Evolutionary conservation across 352 stramenopile species (phyloP), one percentile per base, ranked within the genome.

Genomic region (Salisapilia sapeloensis): DNA sequence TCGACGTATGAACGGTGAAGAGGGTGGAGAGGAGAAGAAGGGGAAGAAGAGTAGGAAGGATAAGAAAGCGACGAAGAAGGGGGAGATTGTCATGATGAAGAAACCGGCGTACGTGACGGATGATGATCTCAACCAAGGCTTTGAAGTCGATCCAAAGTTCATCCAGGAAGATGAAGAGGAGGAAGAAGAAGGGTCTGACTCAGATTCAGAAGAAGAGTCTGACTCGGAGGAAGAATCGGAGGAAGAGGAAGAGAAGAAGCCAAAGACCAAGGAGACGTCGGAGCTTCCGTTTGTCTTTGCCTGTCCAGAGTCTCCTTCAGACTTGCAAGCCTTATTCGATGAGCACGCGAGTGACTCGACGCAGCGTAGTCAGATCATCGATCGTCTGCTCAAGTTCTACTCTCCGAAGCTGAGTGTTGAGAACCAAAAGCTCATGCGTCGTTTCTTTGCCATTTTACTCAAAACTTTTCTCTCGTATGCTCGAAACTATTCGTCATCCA

Each of bases 221-320:
- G 50, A 69, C 14, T 47, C 72, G 14, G 44, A 60, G 2, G 58
- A 69, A 20, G 48, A 58, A 30, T 42, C 62, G 40, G 48, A 71
- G 9, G 42, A 54, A 0, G 40, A 53, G 2, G 50, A 75, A 8
- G 74, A 79, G 6, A 59, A 18, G 69, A 66, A 25, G 52, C 46
- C 12, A 66, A 66, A 11, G 55, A 52, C 26, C 53, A 61, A 6
- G 53, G 69, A 22, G 60, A 58, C 1, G 48, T 63, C 4, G 85
- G 67, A 95, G 40, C 92, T 98, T 33, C 92, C 92, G 28, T 97
- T 94, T 48, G 86, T 96, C 24, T 96, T 98, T 44, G 67, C 90
- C 35, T 96, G 90, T 16, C 85, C 90, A 0, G 82, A 89, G 38
- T 92, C 80, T 14, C 62, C 92, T 2, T 85, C 95, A 24, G 80